Evolutionary conservation across 2,329 filamentous ascomycete species (phyloP).

Genomic region (Lecanicillium sp.): DNA sequence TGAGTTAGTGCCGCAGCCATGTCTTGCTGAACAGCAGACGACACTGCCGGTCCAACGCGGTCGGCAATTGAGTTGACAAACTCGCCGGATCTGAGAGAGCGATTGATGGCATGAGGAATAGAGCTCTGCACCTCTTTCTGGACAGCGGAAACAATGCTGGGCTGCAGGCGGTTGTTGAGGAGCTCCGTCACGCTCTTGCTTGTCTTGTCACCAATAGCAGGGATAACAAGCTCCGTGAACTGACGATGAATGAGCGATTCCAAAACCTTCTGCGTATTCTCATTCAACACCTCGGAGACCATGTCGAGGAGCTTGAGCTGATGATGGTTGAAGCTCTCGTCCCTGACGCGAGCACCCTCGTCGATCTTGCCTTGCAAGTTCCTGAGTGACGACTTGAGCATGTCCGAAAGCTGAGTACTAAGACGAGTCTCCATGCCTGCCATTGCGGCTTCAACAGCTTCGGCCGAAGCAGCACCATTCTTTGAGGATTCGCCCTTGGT

Average conservation of each 20-base stretch:
- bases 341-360: slow-evolving; percentile 52
- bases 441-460: slow-evolving; percentile 46
- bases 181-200: slow-evolving; percentile 62
- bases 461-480: slow-evolving; percentile 24
- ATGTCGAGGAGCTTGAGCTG: slow-evolving; percentile 48
- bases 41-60: slow-evolving; percentile 58
- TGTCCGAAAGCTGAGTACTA: slow-evolving; percentile 36
- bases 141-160: slow-evolving; percentile 56
- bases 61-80: slow-evolving; percentile 63
- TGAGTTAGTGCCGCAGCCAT: slow-evolving; percentile 53
- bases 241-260: slow-evolving; percentile 67
- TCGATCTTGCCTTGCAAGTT: slow-evolving; percentile 55
- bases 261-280: slow-evolving; percentile 63
- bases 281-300: slow-evolving; percentile 52
- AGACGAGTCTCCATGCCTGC: slow-evolving; percentile 44
- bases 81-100: slow-evolving; percentile 59
- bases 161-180: slow-evolving; percentile 58
- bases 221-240: slow-evolving; percentile 68
- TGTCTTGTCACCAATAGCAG: slow-evolving; percentile 61
- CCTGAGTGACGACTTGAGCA: slow-evolving; percentile 48
- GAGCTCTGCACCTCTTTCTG: slow-evolving; percentile 65
- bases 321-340: slow-evolving; percentile 42
- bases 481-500: slow-evolving; percentile 24
- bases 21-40: slow-evolving; percentile 60
- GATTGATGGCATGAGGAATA: slow-evolving; percentile 54